A percentile compares a stretch with the other conserved stretches of the same genome.
These are phyloP conservation scores for Crithidia thermophila DNA, from an alignment of 208 protist genomes.

Conservation along the genomic window DNA sequence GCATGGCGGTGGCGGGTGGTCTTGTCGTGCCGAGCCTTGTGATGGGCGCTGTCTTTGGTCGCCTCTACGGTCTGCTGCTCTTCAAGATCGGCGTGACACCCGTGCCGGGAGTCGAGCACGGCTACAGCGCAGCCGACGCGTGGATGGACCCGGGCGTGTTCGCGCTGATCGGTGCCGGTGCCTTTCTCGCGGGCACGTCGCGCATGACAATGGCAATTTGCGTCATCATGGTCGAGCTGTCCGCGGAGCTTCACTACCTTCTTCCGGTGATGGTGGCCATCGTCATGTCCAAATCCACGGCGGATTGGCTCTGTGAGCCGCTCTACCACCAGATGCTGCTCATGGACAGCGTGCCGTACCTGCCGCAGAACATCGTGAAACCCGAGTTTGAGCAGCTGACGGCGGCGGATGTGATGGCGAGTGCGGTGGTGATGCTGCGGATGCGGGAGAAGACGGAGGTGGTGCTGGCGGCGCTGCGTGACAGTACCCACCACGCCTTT, in stretches of 20 bases:
- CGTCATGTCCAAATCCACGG: constrained; percentile 91
- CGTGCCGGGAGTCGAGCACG: constrained; percentile 31
- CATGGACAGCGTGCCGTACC: constrained; percentile 91
- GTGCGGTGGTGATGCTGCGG: constrained; percentile 74
- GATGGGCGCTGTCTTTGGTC: constrained; percentile 88
- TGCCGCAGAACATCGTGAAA: constrained; percentile 55
- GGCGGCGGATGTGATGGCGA: constrained; percentile 90
- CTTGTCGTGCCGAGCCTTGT: constrained; percentile 92
- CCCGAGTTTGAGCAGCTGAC: constrained; percentile 89
- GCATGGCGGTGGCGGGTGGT: constrained; percentile 85
- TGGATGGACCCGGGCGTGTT: constrained; percentile 93
- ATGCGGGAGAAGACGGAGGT: constrained; percentile 70
- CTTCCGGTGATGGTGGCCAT: constrained; percentile 95
- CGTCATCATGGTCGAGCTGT: constrained; percentile 95
- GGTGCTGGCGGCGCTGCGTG: constrained; percentile 65
- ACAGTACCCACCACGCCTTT: constrained; percentile 93
- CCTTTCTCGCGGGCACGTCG: constrained; percentile 91
- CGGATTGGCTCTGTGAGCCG: constrained; percentile 86
- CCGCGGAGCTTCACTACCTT: constrained; percentile 92
- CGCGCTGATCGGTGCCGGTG: constrained; percentile 93
- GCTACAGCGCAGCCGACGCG: constrained; percentile 57
- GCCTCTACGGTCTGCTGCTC: constrained; percentile 79
- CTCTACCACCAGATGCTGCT: constrained; percentile 93
- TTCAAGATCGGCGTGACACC: constrained; percentile 49
- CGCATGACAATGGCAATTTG: constrained; percentile 94